Evolutionary conservation across 2,329 filamentous ascomycete species (phyloP), one percentile per base, ranked within the genome.

Genomic region (Colletotrichum cordylinicola): DNA sequence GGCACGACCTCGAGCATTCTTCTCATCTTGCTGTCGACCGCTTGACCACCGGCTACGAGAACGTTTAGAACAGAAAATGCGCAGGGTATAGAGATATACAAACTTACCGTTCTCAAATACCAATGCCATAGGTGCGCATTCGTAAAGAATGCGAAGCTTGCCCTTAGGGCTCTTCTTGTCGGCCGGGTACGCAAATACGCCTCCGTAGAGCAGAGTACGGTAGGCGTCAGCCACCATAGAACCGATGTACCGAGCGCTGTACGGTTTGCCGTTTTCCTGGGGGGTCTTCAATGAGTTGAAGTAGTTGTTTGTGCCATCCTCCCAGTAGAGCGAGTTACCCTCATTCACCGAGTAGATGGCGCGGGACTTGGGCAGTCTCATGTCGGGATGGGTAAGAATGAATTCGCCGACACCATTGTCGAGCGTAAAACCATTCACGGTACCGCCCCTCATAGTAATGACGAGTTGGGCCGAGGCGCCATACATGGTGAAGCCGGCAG

Each of bases 401-500:
- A 99, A 99, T 90, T 99, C 97, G 87, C 97, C 97, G 66, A 99
- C 92, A 21, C 96, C 95, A 85, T 95, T 98, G 88, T 99, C 97
- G 82, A 99, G 93, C 31, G 97, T 99, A 90, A 99, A 99, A 82
- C 97, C 97, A 87, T 98, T 98, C 86, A 99, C 97, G 77, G 88
- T 91, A 78, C 96, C 95, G 79, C 93, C 95, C 86, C 94, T 95
- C 96, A 98, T 98, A 80, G 97, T 99, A 83, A 99, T 94, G 82
- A 99, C 97, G 61, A 99, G 91, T 88, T 98, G 96, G 6, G 97
- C 93, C 4, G 96, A 98, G 80, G 97, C 97, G 83, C 97, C 97
- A 87, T 99, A 99, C 97, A 99, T 99, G 86, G 97, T 99, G 91
- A 99, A 99, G n/a, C 97, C 97, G 27, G 95, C 93, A 43, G 97